These are phyloP conservation scores for Oryza rufipogon DNA, from an alignment of 176 grass and related monocot species.

Conservation along the genomic window DNA sequence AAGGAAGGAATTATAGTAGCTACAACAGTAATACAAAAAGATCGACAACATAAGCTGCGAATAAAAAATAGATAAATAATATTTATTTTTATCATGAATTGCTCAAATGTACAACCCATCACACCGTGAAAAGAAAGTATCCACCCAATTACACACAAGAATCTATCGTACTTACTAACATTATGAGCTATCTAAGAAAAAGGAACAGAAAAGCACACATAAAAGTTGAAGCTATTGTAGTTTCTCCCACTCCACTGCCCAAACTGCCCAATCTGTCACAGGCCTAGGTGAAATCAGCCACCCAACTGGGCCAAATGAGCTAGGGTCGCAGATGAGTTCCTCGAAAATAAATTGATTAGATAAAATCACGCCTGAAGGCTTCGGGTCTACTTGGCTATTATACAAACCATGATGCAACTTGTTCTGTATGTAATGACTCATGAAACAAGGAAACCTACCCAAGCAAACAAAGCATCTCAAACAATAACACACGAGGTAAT, in stretches of 20 bases:
- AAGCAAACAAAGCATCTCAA: constrained; percentile 36
- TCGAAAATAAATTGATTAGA: constrained; percentile 30
- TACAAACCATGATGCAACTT: not conserved
- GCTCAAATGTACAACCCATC: constrained; percentile 29
- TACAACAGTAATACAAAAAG: constrained; percentile 3
- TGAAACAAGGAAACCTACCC: constrained; percentile 27
- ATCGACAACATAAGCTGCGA: not conserved
- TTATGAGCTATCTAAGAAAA: constrained; percentile 27
- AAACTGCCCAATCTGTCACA: constrained; percentile 18
- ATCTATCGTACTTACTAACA: constrained; percentile 10
- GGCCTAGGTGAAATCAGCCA: constrained; percentile 30
- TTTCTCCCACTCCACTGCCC: constrained; percentile 16
- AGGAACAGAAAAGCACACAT: constrained; percentile 2
- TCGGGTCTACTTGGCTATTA: constrained; percentile 23
- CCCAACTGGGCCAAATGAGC: constrained; percentile 16
- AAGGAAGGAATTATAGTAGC: constrained; percentile 28
- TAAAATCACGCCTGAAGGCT: constrained; percentile 23
- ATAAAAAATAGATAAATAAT: constrained; percentile 17
- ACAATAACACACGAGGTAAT: constrained; percentile 9
- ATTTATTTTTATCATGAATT: constrained; percentile 34
- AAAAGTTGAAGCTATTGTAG: constrained; percentile 36
- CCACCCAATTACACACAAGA: constrained; percentile 16
- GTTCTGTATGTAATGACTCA: not conserved
- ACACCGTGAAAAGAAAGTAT: constrained; percentile 23
- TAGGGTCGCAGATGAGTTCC: not conserved